A percentile compares a stretch with the other conserved stretches of the same genome.
These are phyloP conservation scores for Pisolithus thermaeus DNA, from an alignment of 1,284 basidiomycete species.

Conservation along the genomic window DNA sequence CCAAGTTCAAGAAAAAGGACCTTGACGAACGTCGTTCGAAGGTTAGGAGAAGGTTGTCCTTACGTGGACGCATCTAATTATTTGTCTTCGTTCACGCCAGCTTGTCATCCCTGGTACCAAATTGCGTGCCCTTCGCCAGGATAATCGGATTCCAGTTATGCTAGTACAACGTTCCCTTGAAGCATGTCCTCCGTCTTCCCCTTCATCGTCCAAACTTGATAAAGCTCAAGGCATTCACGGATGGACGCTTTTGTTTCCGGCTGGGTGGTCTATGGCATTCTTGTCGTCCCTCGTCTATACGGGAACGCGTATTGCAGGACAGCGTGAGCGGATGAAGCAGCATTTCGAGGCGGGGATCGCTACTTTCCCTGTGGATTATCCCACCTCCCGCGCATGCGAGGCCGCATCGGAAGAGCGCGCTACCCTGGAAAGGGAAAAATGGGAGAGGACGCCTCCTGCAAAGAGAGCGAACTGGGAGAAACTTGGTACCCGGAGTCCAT, in stretches of 20 bases:
- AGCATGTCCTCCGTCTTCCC: conserved; percentile 18
- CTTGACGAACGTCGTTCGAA: conserved; percentile 73
- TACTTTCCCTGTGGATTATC: conserved; percentile 82
- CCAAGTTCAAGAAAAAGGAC: conserved; percentile 76
- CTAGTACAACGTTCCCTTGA: conserved; percentile 77
- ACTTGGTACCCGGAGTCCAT: conserved; percentile 65
- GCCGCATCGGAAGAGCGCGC: conserved; percentile 43
- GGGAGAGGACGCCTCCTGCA: conserved; percentile 78
- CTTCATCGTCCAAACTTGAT: conserved; percentile 13
- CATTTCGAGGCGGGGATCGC: conserved; percentile 70
- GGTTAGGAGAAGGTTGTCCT: conserved; percentile 34
- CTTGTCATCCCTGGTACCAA: conserved; percentile 55
- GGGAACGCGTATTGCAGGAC: conserved; percentile 74
- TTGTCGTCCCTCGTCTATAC: conserved; percentile 76
- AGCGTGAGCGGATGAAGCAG: conserved; percentile 72
- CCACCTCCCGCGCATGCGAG: conserved; percentile 49
- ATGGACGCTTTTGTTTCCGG: conserved; percentile 79
- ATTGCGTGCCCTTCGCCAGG: conserved; percentile 60
- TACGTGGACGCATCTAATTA: not conserved
- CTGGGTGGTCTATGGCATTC: conserved; percentile 87
- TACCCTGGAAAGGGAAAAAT: conserved; percentile 50
- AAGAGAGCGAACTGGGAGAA: conserved; percentile 73
- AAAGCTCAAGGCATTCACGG: conserved; percentile 55
- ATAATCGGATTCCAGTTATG: conserved; percentile 77
- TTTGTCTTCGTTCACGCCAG: not conserved